Evolutionary conservation across 225 moss, liverwort and hornwort species (phyloP).

Genomic region (Sphagnum tenellum): DNA sequence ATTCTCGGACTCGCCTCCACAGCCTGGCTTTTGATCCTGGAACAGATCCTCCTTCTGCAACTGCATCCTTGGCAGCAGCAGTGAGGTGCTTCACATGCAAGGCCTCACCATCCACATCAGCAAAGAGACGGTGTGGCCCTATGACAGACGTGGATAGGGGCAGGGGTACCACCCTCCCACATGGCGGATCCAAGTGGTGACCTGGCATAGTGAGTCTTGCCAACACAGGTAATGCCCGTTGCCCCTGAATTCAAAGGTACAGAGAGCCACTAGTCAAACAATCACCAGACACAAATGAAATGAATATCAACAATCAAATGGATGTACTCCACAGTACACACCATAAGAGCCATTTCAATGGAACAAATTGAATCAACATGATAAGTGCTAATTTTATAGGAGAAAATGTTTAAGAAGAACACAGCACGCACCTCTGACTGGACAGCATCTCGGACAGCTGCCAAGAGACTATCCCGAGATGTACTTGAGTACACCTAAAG

Average conservation of each 20-base stretch:
- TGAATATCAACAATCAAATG: no score
- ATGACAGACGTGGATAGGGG: constrained; percentile 42
- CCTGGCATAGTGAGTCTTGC: constrained; percentile 81
- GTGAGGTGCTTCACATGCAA: constrained; percentile 82
- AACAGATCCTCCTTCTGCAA: constrained; percentile 70
- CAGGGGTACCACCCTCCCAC: constrained; percentile 63
- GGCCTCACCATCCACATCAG: constrained; percentile 83
- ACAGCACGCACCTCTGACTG: constrained; percentile 58
- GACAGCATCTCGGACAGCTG: constrained; percentile 72
- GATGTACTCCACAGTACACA: no score
- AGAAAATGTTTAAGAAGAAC: background rate
- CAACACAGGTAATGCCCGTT: constrained; percentile 72
- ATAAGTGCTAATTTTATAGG: background rate
- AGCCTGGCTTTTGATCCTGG: constrained; percentile 90
- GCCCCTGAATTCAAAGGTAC: constrained; percentile 35
- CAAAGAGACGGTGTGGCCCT: constrained; percentile 83
- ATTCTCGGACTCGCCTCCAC: constrained; percentile 85
- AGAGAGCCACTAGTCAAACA: no score
- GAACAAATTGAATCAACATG: background rate
- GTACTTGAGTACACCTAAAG: constrained; percentile 81
- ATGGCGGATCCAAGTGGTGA: constrained; percentile 75
- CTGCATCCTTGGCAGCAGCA: constrained; percentile 89
- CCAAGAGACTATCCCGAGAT: constrained; percentile 80
- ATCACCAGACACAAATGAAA: no score
- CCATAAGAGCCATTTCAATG: no score